These are phyloP conservation scores for Boletus rubescentipes DNA, from an alignment of 768 basidiomycete genomes.

Conservation along the genomic window DNA sequence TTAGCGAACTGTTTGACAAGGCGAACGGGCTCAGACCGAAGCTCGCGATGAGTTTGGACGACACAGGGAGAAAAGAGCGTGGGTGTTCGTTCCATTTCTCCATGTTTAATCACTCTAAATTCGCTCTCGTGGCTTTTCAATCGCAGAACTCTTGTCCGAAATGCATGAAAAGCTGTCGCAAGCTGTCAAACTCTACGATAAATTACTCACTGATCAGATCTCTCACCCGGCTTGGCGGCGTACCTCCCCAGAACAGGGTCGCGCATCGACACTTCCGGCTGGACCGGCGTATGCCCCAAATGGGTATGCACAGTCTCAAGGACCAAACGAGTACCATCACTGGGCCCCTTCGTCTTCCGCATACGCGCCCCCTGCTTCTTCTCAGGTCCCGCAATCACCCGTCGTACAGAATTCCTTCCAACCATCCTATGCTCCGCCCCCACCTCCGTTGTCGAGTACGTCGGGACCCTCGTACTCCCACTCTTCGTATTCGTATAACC, in stretches of 20 bases:
- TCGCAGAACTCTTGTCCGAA: slow-evolving; percentile 76
- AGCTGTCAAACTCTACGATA: slow-evolving; percentile 90
- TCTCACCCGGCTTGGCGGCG: slow-evolving; percentile 66
- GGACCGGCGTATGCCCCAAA: slow-evolving; percentile 17
- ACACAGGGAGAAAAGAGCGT: slow-evolving; percentile 86
- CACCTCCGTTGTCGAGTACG: slow-evolving; percentile 17
- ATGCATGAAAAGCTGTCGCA: slow-evolving; percentile 95
- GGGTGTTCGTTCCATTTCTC: slow-evolving; percentile 28
- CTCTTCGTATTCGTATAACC: slow-evolving; percentile 10
- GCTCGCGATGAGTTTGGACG: slow-evolving; percentile 79
- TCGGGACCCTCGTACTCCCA: slow-evolving; percentile 17
- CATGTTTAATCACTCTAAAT: neutral
- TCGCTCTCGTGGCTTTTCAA: neutral
- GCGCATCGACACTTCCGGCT: slow-evolving; percentile 28
- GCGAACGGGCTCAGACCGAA: slow-evolving; percentile 79
- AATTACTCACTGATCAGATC: slow-evolving; percentile 81
- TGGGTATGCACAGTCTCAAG: slow-evolving; percentile 33
- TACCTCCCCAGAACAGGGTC: slow-evolving; percentile 21
- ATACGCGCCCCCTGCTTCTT: slow-evolving; percentile 9
- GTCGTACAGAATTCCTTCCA: slow-evolving; percentile 29
- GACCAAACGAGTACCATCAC: slow-evolving; percentile 35
- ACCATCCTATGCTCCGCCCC: slow-evolving; percentile 27
- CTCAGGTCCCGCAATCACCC: slow-evolving; percentile 29
- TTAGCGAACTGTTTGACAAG: slow-evolving; percentile 81
- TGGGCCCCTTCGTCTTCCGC: slow-evolving; percentile 24